Evolutionary conservation across 2,329 filamentous ascomycete species (phyloP).

Genomic region (Beauveria medogensis): DNA sequence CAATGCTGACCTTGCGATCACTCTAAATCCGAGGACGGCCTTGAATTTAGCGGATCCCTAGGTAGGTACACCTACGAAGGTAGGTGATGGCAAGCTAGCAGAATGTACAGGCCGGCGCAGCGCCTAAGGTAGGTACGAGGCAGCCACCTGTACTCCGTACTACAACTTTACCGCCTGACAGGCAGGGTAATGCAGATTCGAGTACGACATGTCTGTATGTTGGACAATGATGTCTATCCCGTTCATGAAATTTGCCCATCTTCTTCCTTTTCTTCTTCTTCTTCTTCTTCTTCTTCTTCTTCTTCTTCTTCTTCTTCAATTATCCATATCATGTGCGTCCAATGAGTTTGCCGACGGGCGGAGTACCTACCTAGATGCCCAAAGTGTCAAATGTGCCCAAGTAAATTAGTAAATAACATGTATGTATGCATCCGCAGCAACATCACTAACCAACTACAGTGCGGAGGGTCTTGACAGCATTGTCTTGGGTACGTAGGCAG

Average conservation of each 20-base stretch:
- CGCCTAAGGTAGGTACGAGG: not conserved
- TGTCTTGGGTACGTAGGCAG: not conserved
- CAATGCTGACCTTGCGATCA: too few relatives aligned
- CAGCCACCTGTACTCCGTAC: not conserved
- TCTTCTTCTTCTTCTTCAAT: too few relatives aligned
- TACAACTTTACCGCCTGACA: not conserved
- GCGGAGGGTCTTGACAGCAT: not conserved
- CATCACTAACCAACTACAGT: not conserved
- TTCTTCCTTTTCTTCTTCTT: too few relatives aligned
- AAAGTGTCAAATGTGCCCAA: too few relatives aligned
- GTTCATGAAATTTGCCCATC: not conserved
- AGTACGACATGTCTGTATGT: not conserved
- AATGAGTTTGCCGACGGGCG: not conserved
- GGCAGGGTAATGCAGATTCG: not conserved
- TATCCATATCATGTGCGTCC: not conserved
- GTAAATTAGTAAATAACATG: not conserved
- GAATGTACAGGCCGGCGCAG: not conserved
- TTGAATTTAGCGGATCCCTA: slow-evolving; percentile 2
- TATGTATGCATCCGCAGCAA: not conserved
- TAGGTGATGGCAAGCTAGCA: not conserved
- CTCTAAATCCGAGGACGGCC: not conserved
- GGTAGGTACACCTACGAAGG: too few relatives aligned
- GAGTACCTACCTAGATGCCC: too few relatives aligned
- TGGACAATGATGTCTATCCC: not conserved
- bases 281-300: too few relatives aligned